phyloP scores from a whole-genome alignment of 2,329 filamentous ascomycete genomes.

The Alternaria sp. region DNA sequence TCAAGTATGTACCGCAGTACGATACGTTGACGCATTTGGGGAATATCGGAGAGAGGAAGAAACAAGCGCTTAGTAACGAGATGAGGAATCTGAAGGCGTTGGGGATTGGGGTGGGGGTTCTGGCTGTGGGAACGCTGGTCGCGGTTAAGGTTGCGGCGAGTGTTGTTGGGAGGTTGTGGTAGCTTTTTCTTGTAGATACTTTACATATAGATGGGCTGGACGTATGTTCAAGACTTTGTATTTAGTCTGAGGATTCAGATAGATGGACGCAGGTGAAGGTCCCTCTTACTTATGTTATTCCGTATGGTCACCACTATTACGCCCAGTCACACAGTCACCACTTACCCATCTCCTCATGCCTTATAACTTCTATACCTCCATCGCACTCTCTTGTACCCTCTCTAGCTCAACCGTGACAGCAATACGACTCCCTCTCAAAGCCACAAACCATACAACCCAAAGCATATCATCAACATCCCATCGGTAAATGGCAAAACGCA shows the following conservation, averaged over 20 bases:
- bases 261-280: background rate
- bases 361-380: background rate
- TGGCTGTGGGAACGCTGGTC: conserved; percentile 37
- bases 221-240: background rate
- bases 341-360: background rate
- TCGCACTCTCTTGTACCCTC: background rate
- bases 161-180: conserved; percentile 33
- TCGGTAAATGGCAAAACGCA: conserved; percentile 5
- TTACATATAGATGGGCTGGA: background rate
- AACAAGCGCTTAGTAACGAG: conserved; percentile 54
- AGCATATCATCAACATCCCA: conserved; percentile 1
- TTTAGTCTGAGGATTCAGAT: too few species aligned
- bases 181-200: background rate
- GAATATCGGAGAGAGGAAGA: conserved; percentile 52
- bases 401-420: background rate
- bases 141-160: conserved; percentile 38
- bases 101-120: conserved; percentile 49
- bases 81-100: conserved; percentile 59
- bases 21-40: conserved; percentile 60
- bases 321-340: background rate
- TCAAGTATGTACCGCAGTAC: conserved; percentile 72
- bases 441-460: background rate
- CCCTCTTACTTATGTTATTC: background rate
- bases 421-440: background rate
- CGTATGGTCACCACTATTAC: background rate